A percentile compares a stretch with the other conserved stretches of the same genome.
phyloP scores from a whole-genome alignment of 495 filamentous ascomycete genomes.

The Aspergillus incahuasiensis region DNA sequence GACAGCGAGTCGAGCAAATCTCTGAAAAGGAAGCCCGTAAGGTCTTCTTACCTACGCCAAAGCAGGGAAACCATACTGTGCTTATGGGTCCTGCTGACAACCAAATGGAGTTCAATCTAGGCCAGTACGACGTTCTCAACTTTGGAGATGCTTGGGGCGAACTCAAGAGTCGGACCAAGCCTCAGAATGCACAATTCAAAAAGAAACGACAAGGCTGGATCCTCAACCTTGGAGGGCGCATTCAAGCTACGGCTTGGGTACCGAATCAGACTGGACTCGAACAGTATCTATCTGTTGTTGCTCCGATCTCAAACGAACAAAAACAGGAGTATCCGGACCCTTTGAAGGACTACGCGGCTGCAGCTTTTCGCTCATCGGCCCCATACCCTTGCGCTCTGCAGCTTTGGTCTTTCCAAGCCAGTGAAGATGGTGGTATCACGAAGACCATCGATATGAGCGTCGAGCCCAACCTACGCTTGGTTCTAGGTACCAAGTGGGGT shows the following conservation, averaged over 20 bases:
- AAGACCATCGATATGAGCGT: conserved; percentile 35
- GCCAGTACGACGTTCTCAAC: conserved; percentile 34
- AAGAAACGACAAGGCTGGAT: conserved; percentile 52
- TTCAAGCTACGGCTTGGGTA: conserved; percentile 54
- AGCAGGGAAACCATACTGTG: conserved; percentile 35
- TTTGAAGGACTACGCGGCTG: conserved; percentile 26
- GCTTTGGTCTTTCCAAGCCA: conserved; percentile 53
- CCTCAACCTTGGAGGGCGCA: conserved; percentile 48
- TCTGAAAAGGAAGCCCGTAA: conserved; percentile 25
- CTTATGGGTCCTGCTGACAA: conserved; percentile 48
- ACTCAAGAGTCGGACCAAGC: conserved; percentile 9
- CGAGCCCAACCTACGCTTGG: conserved; percentile 40
- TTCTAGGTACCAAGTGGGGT: conserved; percentile 62
- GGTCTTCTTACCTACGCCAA: conserved; percentile 38
- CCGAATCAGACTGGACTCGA: conserved; percentile 46
- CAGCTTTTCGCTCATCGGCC: conserved; percentile 44
- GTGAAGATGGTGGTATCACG: conserved; percentile 21
- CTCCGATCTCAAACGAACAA: conserved; percentile 36
- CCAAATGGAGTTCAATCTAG: conserved; percentile 40
- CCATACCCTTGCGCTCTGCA: conserved; percentile 50
- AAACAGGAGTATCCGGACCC: conserved; percentile 22
- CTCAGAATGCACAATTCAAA: not conserved
- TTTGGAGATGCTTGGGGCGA: conserved; percentile 44
- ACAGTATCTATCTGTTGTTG: conserved; percentile 53
- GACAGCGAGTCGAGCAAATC: conserved; percentile 31